Base-by-base conservation (phyloP, 306 rosid genomes). In the Argentina anserina region DNA sequence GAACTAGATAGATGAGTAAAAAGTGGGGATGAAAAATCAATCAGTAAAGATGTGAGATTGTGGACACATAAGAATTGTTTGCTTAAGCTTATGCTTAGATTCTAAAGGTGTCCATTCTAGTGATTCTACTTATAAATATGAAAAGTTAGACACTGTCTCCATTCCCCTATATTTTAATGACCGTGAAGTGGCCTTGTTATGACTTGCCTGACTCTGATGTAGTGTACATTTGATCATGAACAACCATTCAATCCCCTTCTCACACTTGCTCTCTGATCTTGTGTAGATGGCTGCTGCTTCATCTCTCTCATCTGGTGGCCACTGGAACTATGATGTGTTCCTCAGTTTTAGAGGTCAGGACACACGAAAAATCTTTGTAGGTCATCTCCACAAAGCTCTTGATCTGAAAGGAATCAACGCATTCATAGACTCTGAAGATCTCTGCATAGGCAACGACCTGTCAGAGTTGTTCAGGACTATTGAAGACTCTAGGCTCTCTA, bases 291-390 rank as follows among this genome's bases (percentile, higher is more conserved):
- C 61, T 52, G 29, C 29, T 52, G 8, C 59, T 52, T 52, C 59
- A 21, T 52, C 58, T 7, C 28, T 9, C 2, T 46, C 21, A n/a
- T n/a, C 26, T 50, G 26, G 26, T 50, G 13, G 58, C 58, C 58
- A 28, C n/a, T 50, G 58, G 58, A 50, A 49, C 18, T 70, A 50
- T 39, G 74, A 70, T 39, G 74, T n/a, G 18, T 70, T 70, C 74
- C 40, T 70, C 46, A 70, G 26, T 43, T 70, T 70, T 4, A 50
- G 74, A 70, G 74, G 63, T 17, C n/a, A 31, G 17, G 74, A 70
- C 15, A 70, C 74, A 10, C 60, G 60, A 13, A 70, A 50, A 3
- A 34, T 2, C 34, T 50, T 70, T 14, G 26, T 33, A 6, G 13
- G 62, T 14, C 74, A 70, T 49, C 74, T 70, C 15, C 25, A 39